phyloP scores from a whole-genome alignment of 23 red algal genomes.

The Gracilaria gracilis region DNA sequence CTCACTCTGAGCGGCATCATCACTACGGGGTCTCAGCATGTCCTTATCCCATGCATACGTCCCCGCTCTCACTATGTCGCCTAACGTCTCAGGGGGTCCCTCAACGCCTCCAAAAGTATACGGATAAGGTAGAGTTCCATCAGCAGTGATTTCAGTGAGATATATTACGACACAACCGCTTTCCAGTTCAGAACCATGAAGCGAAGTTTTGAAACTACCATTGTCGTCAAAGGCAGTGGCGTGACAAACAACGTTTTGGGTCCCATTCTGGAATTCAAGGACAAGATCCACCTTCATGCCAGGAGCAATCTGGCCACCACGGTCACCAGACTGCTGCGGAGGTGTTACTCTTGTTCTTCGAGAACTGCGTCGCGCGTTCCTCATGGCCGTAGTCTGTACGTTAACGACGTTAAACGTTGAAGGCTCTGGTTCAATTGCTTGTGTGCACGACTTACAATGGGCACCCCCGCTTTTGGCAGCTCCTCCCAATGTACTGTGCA shows the following conservation, averaged over 20 bases:
- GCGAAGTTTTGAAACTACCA: conserved; percentile 7
- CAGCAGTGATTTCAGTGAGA: background rate
- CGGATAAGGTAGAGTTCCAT: conserved; percentile 18
- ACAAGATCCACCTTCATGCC: background rate
- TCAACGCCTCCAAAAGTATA: conserved; percentile 22
- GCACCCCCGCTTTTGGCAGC: conserved; percentile 13
- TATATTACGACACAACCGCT: background rate
- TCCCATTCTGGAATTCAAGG: conserved; percentile 1
- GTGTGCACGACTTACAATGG: conserved; percentile 3
- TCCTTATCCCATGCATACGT: conserved; percentile 18
- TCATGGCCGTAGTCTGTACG: background rate
- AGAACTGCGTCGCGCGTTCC: background rate
- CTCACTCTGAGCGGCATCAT: background rate
- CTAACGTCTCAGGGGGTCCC: conserved; percentile 12
- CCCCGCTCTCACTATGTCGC: conserved; percentile 12
- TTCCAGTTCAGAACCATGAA: conserved; percentile 7
- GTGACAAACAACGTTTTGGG: background rate
- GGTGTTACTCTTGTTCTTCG: background rate
- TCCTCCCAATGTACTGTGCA: conserved; percentile 11
- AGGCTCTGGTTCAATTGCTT: conserved; percentile 1
- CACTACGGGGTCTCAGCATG: background rate
- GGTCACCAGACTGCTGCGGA: background rate
- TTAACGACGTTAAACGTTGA: background rate
- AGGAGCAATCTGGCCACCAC: background rate
- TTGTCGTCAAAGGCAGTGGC: background rate